phyloP scores from a whole-genome alignment of 1,284 basidiomycete species.

The Marasmius tenuissimus region DNA sequence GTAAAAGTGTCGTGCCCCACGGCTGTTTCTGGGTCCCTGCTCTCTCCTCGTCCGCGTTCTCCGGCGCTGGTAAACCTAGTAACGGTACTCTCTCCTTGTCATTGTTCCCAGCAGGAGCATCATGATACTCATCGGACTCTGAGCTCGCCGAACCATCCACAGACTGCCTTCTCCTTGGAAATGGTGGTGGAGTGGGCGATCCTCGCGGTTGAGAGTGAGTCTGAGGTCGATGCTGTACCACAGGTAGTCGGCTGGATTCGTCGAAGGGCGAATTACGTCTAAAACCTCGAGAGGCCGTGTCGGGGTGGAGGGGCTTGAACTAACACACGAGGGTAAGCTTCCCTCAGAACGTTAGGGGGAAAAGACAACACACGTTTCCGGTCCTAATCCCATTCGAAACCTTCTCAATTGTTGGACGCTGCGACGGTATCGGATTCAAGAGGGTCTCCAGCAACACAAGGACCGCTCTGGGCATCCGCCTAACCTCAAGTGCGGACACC shows the following conservation, averaged over 20 bases:
- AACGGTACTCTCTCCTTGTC: conserved; percentile 20
- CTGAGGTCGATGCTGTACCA: neutral
- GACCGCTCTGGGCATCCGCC: conserved; percentile 68
- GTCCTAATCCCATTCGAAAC: conserved; percentile 64
- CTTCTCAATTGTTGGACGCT: conserved; percentile 72
- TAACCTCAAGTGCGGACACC: conserved; percentile 57
- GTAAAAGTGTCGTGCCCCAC: neutral
- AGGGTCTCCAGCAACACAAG: conserved; percentile 74
- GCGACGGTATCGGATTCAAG: conserved; percentile 56
- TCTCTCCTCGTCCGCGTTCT: conserved; percentile 8
- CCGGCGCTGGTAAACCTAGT: conserved; percentile 19
- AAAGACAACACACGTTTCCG: conserved; percentile 31
- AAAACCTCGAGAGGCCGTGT: neutral
- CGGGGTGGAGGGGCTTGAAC: conserved; percentile 5
- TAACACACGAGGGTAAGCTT: neutral
- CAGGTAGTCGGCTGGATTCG: neutral
- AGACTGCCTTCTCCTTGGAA: neutral
- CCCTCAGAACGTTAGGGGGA: neutral
- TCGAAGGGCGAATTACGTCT: neutral
- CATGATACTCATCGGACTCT: neutral
- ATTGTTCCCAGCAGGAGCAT: neutral
- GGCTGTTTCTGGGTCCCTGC: neutral
- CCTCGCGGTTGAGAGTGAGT: neutral
- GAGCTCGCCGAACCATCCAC: neutral
- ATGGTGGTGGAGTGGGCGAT: neutral